phyloP scores from a whole-genome alignment of 768 basidiomycete genomes.

The Pilatotrama ljubarskyi region DNA sequence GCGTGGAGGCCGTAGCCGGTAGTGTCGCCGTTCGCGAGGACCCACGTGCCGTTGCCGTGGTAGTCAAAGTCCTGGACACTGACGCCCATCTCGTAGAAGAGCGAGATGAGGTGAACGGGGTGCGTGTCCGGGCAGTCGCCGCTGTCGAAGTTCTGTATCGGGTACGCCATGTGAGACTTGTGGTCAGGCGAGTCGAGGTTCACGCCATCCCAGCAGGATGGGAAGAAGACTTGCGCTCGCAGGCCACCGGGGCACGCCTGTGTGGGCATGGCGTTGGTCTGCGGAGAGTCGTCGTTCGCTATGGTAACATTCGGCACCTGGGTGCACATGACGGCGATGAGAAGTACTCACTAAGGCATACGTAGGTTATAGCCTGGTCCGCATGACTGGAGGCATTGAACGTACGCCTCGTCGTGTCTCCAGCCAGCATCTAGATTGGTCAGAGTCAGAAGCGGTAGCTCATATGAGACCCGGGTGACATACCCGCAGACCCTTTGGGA shows the following conservation, averaged over 20 bases:
- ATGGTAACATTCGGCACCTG: conserved; percentile 9
- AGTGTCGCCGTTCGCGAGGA: conserved; percentile 27
- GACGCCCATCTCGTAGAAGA: conserved; percentile 29
- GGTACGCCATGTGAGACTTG: conserved; percentile 41
- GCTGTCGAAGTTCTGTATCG: conserved; percentile 26
- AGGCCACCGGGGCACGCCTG: conserved; percentile 30
- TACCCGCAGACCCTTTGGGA: conserved; percentile 28
- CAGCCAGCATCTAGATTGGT: conserved; percentile 29
- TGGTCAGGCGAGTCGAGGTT: conserved; percentile 41
- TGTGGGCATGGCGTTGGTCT: conserved; percentile 18
- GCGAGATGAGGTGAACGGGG: conserved; percentile 28
- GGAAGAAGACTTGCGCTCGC: conserved; percentile 35
- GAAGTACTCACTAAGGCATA: conserved; percentile 27
- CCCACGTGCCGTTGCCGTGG: conserved; percentile 25
- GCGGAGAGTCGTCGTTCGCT: conserved; percentile 22
- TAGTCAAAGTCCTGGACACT: conserved; percentile 14
- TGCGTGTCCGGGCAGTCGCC: conserved; percentile 27
- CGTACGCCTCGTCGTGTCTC: conserved; percentile 29
- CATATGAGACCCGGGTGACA: neutral
- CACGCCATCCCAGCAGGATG: conserved; percentile 41
- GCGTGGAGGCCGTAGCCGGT: conserved; percentile 28
- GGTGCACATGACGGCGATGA: neutral
- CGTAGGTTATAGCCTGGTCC: conserved; percentile 36
- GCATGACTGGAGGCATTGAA: conserved; percentile 32
- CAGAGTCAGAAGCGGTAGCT: neutral